Evolutionary conservation across 768 basidiomycete genomes (phyloP).

Genomic region (Phanerodontia chrysosporium): DNA sequence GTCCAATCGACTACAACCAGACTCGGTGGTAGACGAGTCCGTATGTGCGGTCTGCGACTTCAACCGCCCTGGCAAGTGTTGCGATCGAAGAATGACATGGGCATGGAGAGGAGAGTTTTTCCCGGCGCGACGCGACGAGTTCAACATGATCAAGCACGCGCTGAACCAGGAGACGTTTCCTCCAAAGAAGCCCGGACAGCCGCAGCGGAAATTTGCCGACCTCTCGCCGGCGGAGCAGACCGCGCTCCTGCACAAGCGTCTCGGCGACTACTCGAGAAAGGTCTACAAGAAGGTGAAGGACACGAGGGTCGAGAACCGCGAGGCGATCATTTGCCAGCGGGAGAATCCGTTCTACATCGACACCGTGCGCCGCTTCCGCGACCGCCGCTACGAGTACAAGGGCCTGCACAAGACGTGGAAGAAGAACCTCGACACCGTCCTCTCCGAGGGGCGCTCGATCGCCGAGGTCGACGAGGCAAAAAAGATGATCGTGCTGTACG

Average conservation of each 20-base stretch:
- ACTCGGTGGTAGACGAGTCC: slow-evolving; percentile 95
- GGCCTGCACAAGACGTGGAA: slow-evolving; percentile 99
- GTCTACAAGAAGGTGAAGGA: slow-evolving; percentile 99
- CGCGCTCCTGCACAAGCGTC: slow-evolving; percentile 88
- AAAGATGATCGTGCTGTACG: slow-evolving; percentile 98
- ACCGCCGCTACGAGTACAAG: slow-evolving; percentile 98
- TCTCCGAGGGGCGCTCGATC: slow-evolving; percentile 65
- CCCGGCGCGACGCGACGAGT: slow-evolving; percentile 95
- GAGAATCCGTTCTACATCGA: slow-evolving; percentile 99
- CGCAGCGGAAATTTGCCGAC: slow-evolving; percentile 79
- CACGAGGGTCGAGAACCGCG: slow-evolving; percentile 89
- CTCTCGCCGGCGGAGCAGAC: slow-evolving; percentile 83
- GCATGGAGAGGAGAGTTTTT: slow-evolving; percentile 99
- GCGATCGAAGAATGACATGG: slow-evolving; percentile 93
- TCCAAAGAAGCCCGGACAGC: slow-evolving; percentile 65
- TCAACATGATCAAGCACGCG: slow-evolving; percentile 97
- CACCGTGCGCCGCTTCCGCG: slow-evolving; percentile 94
- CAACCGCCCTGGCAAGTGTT: slow-evolving; percentile 92
- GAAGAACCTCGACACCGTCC: slow-evolving; percentile 84
- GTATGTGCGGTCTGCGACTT: slow-evolving; percentile 98
- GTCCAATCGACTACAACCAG: slow-evolving; percentile 96
- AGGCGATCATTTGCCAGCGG: slow-evolving; percentile 93
- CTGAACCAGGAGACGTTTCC: slow-evolving; percentile 94
- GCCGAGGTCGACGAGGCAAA: slow-evolving; percentile 94
- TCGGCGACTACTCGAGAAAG: slow-evolving; percentile 97